Conservation (phyloP, 192 early-diverging fungal species). For the Linnemannia zychae region DNA sequence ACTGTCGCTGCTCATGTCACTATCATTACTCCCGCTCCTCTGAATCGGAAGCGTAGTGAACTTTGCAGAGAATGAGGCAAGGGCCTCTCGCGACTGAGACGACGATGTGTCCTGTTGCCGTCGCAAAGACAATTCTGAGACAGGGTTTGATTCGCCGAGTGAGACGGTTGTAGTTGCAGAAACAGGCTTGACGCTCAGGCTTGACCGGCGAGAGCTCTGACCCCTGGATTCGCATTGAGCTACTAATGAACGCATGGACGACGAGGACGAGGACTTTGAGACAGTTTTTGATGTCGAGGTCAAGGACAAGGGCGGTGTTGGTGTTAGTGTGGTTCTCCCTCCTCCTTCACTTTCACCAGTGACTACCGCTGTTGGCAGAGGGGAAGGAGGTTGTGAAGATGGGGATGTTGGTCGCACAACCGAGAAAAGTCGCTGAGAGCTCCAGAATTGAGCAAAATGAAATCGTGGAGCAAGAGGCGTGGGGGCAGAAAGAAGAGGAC, state of each 20-base stretch:
- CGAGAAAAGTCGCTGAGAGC: not conserved
- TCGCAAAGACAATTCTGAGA: not conserved
- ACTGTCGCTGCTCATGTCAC: not conserved
- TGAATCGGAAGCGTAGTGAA: not conserved
- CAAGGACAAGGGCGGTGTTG: not conserved
- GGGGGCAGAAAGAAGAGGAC: not conserved
- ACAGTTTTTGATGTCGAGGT: not conserved
- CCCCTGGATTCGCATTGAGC: not conserved
- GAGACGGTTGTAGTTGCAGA: not conserved
- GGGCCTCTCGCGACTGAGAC: not conserved
- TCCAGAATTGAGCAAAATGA: not conserved
- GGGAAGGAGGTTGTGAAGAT: not conserved
- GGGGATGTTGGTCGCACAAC: not conserved
- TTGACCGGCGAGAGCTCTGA: not conserved
- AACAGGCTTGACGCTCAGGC: conserved; percentile 1
- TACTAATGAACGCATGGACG: not conserved
- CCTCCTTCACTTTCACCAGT: not conserved
- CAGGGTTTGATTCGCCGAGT: not conserved
- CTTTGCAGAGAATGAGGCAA: not conserved
- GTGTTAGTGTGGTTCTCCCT: not conserved
- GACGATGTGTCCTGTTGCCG: not conserved
- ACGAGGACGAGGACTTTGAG: not conserved
- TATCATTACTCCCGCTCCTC: not conserved
- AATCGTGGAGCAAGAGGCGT: not conserved
- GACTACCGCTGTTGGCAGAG: not conserved